A percentile compares a stretch with the other conserved stretches of the same genome.
Evolutionary conservation across 306 rosid species (phyloP).

Genomic region (Vigna trinervia): DNA sequence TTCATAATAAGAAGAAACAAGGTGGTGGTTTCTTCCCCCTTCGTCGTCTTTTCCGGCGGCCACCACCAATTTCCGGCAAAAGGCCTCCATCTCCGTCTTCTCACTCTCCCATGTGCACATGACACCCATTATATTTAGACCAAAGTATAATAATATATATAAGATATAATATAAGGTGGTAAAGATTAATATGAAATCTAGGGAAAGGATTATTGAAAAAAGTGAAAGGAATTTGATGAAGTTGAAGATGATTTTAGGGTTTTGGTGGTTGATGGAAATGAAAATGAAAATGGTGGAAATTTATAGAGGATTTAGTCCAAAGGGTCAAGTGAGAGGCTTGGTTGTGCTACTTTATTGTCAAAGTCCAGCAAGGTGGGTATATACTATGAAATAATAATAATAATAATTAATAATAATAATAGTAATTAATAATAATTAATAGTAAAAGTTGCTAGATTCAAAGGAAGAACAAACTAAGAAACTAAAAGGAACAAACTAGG

Average conservation of each 20-base stretch:
- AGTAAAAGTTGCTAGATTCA: too few species aligned
- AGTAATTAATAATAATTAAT: too few species aligned
- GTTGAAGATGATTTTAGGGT: background rate
- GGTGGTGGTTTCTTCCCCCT: constrained; percentile 16
- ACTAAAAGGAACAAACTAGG: too few species aligned
- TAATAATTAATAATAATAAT: too few species aligned
- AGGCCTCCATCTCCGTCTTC: constrained; percentile 57
- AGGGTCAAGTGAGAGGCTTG: background rate
- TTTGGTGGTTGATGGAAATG: background rate
- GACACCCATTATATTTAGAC: constrained; percentile 60
- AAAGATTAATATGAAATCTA: too few species aligned
- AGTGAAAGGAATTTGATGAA: background rate
- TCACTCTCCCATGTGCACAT: constrained; percentile 53
- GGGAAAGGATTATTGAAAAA: too few species aligned
- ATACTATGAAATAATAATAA: background rate
- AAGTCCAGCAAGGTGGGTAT: constrained; percentile 36
- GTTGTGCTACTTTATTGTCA: constrained; percentile 5
- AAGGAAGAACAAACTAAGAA: too few species aligned
- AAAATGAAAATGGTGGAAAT: constrained; percentile 5
- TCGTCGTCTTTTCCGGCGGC: constrained; percentile 61
- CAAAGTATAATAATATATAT: background rate
- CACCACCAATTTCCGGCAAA: constrained; percentile 56
- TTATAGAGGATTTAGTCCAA: constrained; percentile 2
- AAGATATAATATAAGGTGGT: too few species aligned
- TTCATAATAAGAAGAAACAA: constrained; percentile 9